phyloP scores from a whole-genome alignment of 2,329 filamentous ascomycete species.

The Penicillium paneum region DNA sequence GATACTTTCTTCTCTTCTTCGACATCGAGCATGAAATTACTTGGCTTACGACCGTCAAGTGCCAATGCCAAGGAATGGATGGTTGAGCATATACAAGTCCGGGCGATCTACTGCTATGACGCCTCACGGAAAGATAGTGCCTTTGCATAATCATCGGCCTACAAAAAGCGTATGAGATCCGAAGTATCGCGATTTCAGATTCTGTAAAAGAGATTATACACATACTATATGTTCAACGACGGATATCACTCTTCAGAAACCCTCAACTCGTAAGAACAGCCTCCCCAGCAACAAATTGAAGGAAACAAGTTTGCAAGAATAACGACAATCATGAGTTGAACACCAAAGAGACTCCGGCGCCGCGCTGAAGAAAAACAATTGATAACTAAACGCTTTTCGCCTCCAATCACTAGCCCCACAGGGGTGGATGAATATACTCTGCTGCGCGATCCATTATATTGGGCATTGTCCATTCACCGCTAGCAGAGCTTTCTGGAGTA shows the following conservation, averaged over 20 bases:
- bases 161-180: slow-evolving; percentile 3
- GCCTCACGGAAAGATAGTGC: background rate
- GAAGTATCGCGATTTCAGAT: background rate
- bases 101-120: no score
- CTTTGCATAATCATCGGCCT: background rate
- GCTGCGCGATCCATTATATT: slow-evolving; percentile 46
- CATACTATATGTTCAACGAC: background rate
- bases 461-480: slow-evolving; percentile 46
- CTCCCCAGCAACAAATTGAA: background rate
- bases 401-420: slow-evolving; percentile 36
- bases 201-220: slow-evolving; percentile 4
- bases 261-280: background rate
- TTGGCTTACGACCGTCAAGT: no score
- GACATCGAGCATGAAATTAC: no score
- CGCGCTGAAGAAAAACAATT: slow-evolving; percentile 8
- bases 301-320: background rate
- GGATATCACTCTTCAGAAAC: background rate
- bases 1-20: no score
- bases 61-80: no score
- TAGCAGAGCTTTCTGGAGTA: slow-evolving; percentile 49
- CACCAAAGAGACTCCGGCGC: slow-evolving; percentile 13
- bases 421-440: slow-evolving; percentile 49
- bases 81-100: no score
- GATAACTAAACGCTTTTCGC: background rate
- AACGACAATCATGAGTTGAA: slow-evolving; percentile 3